These are phyloP conservation scores for Sugiyamaella mastotermitis DNA, from an alignment of 805 yeast genomes.

Conservation along the genomic window DNA sequence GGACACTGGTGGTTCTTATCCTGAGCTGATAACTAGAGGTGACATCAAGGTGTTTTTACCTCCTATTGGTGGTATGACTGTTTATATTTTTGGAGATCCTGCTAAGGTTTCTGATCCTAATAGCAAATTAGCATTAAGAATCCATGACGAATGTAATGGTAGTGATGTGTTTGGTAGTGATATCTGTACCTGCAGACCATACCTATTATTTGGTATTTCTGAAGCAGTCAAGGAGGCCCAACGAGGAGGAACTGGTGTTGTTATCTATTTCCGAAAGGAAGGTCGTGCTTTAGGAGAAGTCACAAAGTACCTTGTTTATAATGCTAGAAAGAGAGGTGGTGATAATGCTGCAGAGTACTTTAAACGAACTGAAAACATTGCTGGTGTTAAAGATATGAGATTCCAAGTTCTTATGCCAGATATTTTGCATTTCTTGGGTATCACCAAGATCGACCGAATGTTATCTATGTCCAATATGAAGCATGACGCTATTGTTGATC, in stretches of 20 bases:
- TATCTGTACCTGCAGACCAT: slow-evolving; percentile 66
- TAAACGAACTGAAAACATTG: slow-evolving; percentile 64
- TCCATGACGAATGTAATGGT: slow-evolving; percentile 67
- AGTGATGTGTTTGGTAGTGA: slow-evolving; percentile 66
- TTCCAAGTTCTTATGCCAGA: slow-evolving; percentile 71
- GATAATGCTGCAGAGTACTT: slow-evolving; percentile 64
- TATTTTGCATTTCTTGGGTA: slow-evolving; percentile 59
- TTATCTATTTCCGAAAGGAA: slow-evolving; percentile 61
- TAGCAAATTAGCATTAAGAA: slow-evolving; percentile 49
- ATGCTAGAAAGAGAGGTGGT: slow-evolving; percentile 64
- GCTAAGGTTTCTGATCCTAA: slow-evolving; percentile 45
- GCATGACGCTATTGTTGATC: slow-evolving; percentile 62
- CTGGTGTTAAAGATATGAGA: slow-evolving; percentile 68
- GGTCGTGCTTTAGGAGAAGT: slow-evolving; percentile 69
- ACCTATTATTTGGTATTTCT: slow-evolving; percentile 56
- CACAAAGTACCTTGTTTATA: slow-evolving; percentile 62
- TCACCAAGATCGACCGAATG: slow-evolving; percentile 59
- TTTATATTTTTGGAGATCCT: slow-evolving; percentile 60
- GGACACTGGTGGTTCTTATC: slow-evolving; percentile 68
- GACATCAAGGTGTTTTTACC: slow-evolving; percentile 62
- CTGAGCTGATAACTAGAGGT: slow-evolving; percentile 61
- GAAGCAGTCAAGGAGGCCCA: slow-evolving; percentile 69
- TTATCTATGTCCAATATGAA: slow-evolving; percentile 69
- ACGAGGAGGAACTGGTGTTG: slow-evolving; percentile 58
- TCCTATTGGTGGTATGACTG: slow-evolving; percentile 65